phyloP scores from a whole-genome alignment of 192 early-diverging fungal species.

The Coemansia sp. region DNA sequence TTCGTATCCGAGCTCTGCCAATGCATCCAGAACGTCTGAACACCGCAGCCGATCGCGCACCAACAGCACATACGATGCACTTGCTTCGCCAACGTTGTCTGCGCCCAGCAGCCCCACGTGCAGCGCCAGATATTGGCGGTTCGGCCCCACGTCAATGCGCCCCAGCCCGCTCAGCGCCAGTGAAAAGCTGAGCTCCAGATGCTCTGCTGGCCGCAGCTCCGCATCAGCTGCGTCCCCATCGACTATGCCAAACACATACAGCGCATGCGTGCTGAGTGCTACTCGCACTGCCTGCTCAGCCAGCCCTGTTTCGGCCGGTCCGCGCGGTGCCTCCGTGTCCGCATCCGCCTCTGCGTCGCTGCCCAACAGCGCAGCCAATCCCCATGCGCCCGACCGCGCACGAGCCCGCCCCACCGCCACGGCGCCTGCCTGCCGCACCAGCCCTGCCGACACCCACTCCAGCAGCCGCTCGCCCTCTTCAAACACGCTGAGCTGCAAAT shows the following conservation, averaged over 20 bases:
- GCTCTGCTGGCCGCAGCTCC: constrained; percentile 46
- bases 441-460: constrained; percentile 48
- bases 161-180: constrained; percentile 35
- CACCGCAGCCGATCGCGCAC: constrained; percentile 54
- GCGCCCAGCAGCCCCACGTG: constrained; percentile 33
- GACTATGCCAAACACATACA: constrained; percentile 45
- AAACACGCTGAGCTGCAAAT: constrained; percentile 50
- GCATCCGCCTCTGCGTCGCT: constrained; percentile 10
- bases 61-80: constrained; percentile 46
- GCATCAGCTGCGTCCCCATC: constrained; percentile 31
- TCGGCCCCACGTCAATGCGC: constrained; percentile 55
- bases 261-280: constrained; percentile 47
- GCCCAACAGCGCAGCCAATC: constrained; percentile 36
- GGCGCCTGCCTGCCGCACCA: constrained; percentile 24
- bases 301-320: neutral
- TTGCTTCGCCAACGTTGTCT: neutral
- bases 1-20: constrained; percentile 54
- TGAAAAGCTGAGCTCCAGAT: constrained; percentile 36
- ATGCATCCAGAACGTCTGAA: constrained; percentile 53
- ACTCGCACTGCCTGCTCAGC: constrained; percentile 48
- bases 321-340: constrained; percentile 17
- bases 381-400: constrained; percentile 27
- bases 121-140: constrained; percentile 52
- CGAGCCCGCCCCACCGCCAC: neutral
- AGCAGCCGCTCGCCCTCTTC: constrained; percentile 41